phyloP scores from a whole-genome alignment of 2,329 filamentous ascomycete genomes.

The Alternaria sp. region DNA sequence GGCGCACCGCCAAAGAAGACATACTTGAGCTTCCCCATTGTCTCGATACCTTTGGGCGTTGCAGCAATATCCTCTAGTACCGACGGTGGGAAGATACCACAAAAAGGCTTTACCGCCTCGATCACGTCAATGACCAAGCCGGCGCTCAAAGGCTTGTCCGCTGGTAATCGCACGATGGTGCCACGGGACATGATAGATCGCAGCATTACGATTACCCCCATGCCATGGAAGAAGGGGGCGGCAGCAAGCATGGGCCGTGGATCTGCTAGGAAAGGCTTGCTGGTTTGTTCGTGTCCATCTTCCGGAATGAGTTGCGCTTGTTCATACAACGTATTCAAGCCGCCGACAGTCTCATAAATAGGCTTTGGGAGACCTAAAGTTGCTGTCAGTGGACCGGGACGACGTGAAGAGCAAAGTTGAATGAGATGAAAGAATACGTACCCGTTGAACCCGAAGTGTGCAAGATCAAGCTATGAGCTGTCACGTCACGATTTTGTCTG shows the following conservation, averaged over 20 bases:
- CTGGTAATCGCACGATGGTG: neutral
- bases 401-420: too few relatives aligned
- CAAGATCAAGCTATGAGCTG: neutral
- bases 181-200: neutral
- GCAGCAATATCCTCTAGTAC: neutral
- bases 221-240: constrained; percentile 2
- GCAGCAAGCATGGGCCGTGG: neutral
- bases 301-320: neutral
- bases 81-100: constrained; percentile 1
- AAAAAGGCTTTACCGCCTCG: neutral
- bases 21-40: neutral
- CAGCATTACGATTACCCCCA: neutral
- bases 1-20: neutral
- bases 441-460: constrained; percentile 7
- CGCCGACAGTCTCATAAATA: neutral
- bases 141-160: neutral
- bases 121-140: constrained; percentile 1
- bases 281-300: neutral
- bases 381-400: neutral
- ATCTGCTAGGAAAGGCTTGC: neutral
- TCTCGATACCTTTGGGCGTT: neutral
- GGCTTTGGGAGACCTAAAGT: neutral
- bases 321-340: neutral
- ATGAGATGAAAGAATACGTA: neutral
- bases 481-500: neutral